Conservation (phyloP, 495 filamentous ascomycete genomes). For the Penicillium malachiteum region DNA sequence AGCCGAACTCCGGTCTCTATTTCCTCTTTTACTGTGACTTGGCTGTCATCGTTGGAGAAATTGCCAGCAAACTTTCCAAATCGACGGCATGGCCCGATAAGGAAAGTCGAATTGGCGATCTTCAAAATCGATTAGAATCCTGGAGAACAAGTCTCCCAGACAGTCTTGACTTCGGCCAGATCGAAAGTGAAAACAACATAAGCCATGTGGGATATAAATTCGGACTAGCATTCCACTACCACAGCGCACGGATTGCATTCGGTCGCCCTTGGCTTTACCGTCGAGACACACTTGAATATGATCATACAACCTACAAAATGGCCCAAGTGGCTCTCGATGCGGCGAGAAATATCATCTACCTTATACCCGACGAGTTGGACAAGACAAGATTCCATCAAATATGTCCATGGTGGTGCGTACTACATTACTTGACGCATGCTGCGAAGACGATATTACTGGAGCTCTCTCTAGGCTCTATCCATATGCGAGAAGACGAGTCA, state of each 20-base stretch:
- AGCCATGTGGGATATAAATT: too few species aligned
- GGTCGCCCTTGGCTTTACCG: slow-evolving; percentile 60
- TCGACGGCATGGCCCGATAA: not conserved
- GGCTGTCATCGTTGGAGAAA: not conserved
- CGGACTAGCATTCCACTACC: slow-evolving; percentile 52
- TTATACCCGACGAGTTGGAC: not conserved
- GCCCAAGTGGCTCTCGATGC: not conserved
- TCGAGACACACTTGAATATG: slow-evolving; percentile 36
- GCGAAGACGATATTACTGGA: not conserved
- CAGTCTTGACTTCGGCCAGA: not conserved
- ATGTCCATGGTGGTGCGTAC: not conserved
- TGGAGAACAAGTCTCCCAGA: not conserved
- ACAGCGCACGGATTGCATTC: slow-evolving; percentile 54
- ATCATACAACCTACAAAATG: not conserved
- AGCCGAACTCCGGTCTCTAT: not conserved
- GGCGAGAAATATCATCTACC: not conserved
- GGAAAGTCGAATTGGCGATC: not conserved
- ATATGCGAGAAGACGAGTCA: not conserved
- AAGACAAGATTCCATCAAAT: not conserved
- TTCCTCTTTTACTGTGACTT: not conserved
- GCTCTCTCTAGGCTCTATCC: not conserved
- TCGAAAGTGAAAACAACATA: slow-evolving; percentile 22
- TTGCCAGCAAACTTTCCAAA: not conserved
- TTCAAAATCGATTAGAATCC: not conserved
- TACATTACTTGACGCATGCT: not conserved